Conservation (phyloP, 257 asterid species). For the Capsicum chinense region DNA sequence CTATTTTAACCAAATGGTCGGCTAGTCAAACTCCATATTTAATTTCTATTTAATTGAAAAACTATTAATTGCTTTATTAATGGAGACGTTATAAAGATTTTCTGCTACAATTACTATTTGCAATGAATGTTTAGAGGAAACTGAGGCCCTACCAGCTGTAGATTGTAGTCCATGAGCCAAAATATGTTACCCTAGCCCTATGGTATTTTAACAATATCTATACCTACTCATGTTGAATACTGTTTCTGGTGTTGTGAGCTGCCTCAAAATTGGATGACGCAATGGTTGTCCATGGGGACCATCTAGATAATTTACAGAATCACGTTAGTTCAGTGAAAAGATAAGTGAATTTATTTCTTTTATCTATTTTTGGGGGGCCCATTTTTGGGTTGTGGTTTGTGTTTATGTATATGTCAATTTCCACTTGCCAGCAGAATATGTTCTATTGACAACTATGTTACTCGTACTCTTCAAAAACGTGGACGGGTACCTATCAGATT, state of each 20-base stretch:
- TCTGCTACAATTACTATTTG: neutral
- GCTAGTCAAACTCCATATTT: neutral
- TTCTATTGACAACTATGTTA: neutral
- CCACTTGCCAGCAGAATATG: neutral
- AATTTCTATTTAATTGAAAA: neutral
- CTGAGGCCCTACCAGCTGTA: neutral
- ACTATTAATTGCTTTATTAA: constrained; percentile 9
- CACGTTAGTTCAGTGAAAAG: constrained; percentile 16
- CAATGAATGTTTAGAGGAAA: neutral
- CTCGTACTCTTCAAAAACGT: too few species aligned
- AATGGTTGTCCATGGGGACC: constrained; percentile 14
- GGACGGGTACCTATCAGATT: too few species aligned
- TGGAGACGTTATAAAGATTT: neutral
- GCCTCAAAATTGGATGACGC: neutral
- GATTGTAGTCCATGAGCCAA: neutral
- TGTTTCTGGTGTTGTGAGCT: neutral
- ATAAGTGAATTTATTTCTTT: neutral
- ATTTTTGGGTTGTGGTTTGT: neutral
- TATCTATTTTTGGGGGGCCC: neutral
- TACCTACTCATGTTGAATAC: neutral
- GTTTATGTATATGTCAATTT: neutral
- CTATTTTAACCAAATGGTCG: neutral
- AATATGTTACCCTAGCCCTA: neutral
- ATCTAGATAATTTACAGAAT: neutral
- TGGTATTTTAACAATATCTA: neutral